Evolutionary conservation across 2,329 filamentous ascomycete genomes (phyloP).

Genomic region (Phoma sp.): DNA sequence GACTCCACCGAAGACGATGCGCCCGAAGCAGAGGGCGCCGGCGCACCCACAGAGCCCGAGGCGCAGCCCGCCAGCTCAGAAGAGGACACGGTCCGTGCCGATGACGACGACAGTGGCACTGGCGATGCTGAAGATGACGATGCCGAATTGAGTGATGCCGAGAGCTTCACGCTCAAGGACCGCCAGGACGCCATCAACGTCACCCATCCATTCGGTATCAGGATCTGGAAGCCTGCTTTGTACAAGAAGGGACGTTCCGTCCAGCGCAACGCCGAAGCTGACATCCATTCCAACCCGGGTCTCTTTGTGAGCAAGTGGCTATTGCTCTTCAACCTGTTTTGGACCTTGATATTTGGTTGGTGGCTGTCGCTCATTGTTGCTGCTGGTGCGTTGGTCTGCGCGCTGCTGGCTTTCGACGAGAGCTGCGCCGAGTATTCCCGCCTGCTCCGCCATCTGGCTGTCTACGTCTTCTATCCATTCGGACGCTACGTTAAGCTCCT

Average conservation of each 20-base stretch:
- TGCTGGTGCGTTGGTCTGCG: conserved; percentile 76
- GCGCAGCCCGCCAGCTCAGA: conserved; percentile 38
- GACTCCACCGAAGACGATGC: conserved; percentile 57
- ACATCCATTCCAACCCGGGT: conserved; percentile 94
- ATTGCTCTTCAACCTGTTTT: conserved; percentile 84
- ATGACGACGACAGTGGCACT: conserved; percentile 54
- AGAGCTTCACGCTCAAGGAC: conserved; percentile 97
- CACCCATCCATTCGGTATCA: conserved; percentile 97
- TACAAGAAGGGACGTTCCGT: conserved; percentile 98
- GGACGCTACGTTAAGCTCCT: conserved; percentile 94
- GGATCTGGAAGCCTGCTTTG: conserved; percentile 96
- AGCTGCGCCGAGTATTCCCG: conserved; percentile 86
- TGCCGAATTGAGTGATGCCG: conserved; percentile 81
- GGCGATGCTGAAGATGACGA: conserved; percentile 64
- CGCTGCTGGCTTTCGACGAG: conserved; percentile 75
- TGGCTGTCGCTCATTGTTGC: conserved; percentile 85
- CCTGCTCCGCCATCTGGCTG: conserved; percentile 81
- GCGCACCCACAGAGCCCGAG: conserved; percentile 32
- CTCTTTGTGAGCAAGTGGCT: conserved; percentile 84
- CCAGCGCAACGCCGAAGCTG: conserved; percentile 92
- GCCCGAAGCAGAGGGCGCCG: conserved; percentile 41
- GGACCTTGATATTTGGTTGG: conserved; percentile 94
- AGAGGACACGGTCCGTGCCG: conserved; percentile 46
- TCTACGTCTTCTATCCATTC: conserved; percentile 94
- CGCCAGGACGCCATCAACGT: conserved; percentile 97